Percentiles rank a stretch among this genome's conserved stretches.
Conservation (phyloP, 208 protist genomes). For the Plasmodiophora brassicae region DNA sequence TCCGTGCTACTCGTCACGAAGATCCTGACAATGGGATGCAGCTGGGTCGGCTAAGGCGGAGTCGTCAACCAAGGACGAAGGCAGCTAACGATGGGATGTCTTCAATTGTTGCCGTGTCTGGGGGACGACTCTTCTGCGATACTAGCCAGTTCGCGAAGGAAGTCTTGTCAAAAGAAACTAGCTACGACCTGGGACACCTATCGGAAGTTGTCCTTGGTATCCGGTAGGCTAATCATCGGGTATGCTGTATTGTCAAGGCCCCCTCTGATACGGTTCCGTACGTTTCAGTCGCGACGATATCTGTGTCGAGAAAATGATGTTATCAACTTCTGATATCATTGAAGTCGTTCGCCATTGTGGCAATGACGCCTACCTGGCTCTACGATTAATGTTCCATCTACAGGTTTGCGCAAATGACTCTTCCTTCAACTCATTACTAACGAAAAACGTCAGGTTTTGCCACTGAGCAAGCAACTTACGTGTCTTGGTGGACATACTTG, state of each 20-base stretch:
- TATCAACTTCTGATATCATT: neutral
- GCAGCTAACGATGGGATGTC: neutral
- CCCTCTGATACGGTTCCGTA: neutral
- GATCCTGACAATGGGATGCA: neutral
- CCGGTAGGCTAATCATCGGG: neutral
- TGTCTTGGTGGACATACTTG: slow-evolving; percentile 69
- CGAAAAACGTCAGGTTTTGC: slow-evolving; percentile 62
- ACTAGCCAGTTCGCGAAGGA: neutral
- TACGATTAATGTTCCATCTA: slow-evolving; percentile 80
- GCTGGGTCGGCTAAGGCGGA: neutral
- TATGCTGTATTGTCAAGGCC: neutral
- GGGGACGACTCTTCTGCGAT: neutral
- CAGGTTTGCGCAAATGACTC: slow-evolving; percentile 55
- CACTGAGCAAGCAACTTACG: slow-evolving; percentile 93
- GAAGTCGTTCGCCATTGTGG: slow-evolving; percentile 52
- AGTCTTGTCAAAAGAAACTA: neutral
- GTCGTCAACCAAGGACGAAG: neutral
- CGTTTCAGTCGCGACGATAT: neutral
- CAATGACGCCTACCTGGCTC: slow-evolving; percentile 69
- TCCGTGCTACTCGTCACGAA: neutral
- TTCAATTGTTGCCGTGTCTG: neutral
- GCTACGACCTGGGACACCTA: neutral
- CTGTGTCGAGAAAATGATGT: neutral
- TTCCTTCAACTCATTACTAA: neutral
- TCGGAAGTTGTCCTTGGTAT: neutral